Base-by-base conservation (phyloP, 106 monocot genomes). In the Allium sativum region DNA sequence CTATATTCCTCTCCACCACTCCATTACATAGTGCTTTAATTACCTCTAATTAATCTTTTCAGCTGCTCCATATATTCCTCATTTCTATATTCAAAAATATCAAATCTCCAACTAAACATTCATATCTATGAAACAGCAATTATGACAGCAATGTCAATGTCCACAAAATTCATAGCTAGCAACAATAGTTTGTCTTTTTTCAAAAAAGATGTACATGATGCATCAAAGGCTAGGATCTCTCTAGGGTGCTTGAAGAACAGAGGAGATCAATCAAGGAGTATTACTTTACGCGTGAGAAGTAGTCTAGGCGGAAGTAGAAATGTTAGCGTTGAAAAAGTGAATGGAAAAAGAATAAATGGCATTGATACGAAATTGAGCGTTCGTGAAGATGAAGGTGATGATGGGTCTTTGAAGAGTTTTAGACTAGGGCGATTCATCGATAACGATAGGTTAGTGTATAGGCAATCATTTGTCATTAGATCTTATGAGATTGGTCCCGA, bases 401-500 rank as follows among this genome's bases (percentile, higher is more conserved):
- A 59, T 7, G 69, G 55, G 57, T 44, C 69, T 1, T 6, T 74
- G 72, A 50, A 70, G 57, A 67, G 42, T 7, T 77, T 82, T 52
- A 77, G 71, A 74, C 67, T 82, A 12, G 82, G 84, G 17, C 67
- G 53, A 56, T 75, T 78, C 65, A 65, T 85, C 22, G 81, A 85
- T 45, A 70, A 64, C 20, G 31, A 31, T 31, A 74, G 74, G 70
- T 63, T 69, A 46, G 77, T 81, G 2, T 80, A 81, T 60, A 67
- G 78, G 74, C 81, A 85, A 62, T 68, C 55, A 0, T 85, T 85
- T 75, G 78, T 81, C 59, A 78, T 85, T 47, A 71, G 81, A 56
- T 85, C 81, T 45, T 85, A 78, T 65, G 85, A 85, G 66, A 78
- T 85, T 69, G 84, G 85, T 16, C 77, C 81, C 12, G 81, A 85